Evolutionary conservation across 208 protist species (phyloP), one percentile per base, ranked within the genome.

Genomic region (Leishmania martiniquensis): DNA sequence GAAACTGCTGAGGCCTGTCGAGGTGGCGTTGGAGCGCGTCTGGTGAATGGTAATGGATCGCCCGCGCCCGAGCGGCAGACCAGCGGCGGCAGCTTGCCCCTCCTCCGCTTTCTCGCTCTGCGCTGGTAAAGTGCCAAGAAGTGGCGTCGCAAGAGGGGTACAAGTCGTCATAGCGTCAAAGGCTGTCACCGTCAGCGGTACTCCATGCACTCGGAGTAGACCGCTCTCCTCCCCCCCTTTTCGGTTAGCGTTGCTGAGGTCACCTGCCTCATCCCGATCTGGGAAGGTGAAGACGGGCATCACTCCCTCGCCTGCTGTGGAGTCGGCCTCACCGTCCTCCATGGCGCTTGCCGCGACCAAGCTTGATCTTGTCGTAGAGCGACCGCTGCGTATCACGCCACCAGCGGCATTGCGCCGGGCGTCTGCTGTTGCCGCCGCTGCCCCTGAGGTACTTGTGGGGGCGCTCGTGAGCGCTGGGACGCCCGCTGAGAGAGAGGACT

Each of bases 21-120:
- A 93, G 4, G 90, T 93, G 76, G 90, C 90, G 84, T 93, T 93
- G 76, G 81, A 75, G 37, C 90, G 90, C 2, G 74, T 85, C 67
- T 87, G 86, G 74, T 91, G 89, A 13, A 91, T 77, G 32, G 75
- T 79, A 67, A 93, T 86, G 45, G 54, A 34, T 39, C 80, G 74
- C 7, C 71, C 59, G 32, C 34, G 29, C 49, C 52, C 45, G 45
- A 45, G 54, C 10, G 75, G 69, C 70, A 77, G 57, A 15, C 55
- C 49, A 15, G 10, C 45, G 34, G 47, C 60, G 9, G 39, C 37
- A 52, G 62, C 49, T 34, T 49, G 32, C 17, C n/a, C 47, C 44
- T 44, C 68, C 49, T n/a, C 49, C 4, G 10, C 44, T 32, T 6
- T 1, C 37, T 5, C 57, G 0, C 44, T 22, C 13, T 66, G 39